Conservation (phyloP, 163 green algal genomes). For the Picocystis sp. region DNA sequence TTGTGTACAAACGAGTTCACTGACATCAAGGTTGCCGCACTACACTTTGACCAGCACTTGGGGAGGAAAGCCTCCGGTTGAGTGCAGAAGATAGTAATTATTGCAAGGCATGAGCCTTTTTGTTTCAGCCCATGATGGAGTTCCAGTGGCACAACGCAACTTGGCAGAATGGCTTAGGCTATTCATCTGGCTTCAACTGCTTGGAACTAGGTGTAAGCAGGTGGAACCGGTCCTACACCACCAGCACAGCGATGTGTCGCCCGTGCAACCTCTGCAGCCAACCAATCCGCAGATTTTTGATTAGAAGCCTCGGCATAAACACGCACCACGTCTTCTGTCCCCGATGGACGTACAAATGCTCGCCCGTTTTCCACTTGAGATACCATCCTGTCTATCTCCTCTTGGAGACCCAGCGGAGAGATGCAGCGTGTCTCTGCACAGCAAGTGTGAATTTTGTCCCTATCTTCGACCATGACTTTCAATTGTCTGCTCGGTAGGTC, state of each 20-base stretch:
- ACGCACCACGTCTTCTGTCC: constrained; percentile 91
- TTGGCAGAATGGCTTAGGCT: too few relatives aligned
- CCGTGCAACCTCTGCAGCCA: constrained; percentile 35
- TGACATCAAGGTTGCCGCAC: too few relatives aligned
- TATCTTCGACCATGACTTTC: constrained; percentile 62
- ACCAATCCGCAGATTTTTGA: constrained; percentile 38
- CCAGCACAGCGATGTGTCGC: background rate
- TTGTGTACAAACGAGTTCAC: too few relatives aligned
- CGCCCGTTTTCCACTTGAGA: constrained; percentile 22
- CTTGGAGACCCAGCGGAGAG: constrained; percentile 48
- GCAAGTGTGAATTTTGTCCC: constrained; percentile 48
- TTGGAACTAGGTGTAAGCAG: too few relatives aligned
- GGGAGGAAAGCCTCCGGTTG: too few relatives aligned
- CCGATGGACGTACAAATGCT: constrained; percentile 77
- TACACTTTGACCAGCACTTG: too few relatives aligned
- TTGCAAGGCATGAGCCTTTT: too few relatives aligned
- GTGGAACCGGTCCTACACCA: too few relatives aligned
- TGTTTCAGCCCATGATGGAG: too few relatives aligned
- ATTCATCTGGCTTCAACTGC: too few relatives aligned
- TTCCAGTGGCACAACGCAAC: too few relatives aligned
- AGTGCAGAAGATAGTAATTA: too few relatives aligned
- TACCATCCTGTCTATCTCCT: constrained; percentile 54
- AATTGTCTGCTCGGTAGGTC: constrained; percentile 66
- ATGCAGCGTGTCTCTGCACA: constrained; percentile 58
- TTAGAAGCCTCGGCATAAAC: constrained; percentile 85